Conservation (phyloP, 2,329 filamentous ascomycete species). For the Didymella exigua region DNA sequence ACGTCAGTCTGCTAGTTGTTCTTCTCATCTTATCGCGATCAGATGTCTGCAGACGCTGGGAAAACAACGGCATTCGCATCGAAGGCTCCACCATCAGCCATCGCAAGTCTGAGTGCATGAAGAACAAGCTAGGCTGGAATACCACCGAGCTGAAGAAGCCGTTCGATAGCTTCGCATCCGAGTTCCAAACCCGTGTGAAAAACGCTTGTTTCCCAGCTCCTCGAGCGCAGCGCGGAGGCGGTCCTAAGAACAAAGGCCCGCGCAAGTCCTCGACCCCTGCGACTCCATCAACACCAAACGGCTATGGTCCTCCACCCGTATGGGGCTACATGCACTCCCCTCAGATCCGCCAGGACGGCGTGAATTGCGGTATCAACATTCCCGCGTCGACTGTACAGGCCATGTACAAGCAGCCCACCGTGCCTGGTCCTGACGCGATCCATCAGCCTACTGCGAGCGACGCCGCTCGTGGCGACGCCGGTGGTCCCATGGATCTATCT, state of each 20-base stretch:
- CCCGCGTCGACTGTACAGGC: conserved; percentile 20
- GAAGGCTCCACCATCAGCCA: conserved; percentile 48
- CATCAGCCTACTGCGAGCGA: not conserved
- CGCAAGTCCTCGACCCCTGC: conserved; percentile 31
- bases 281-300: conserved; percentile 23
- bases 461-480: conserved; percentile 5
- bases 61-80: conserved; percentile 46
- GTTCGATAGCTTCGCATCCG: conserved; percentile 43
- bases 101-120: conserved; percentile 47
- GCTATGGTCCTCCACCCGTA: conserved; percentile 20
- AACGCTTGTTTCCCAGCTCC: conserved; percentile 41
- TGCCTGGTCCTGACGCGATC: not conserved
- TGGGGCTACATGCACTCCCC: conserved; percentile 32
- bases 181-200: conserved; percentile 46
- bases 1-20: conserved; percentile 44
- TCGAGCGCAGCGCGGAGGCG: conserved; percentile 28
- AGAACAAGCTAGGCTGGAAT: conserved; percentile 46
- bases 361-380: conserved; percentile 31
- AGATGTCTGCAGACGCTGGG: conserved; percentile 44
- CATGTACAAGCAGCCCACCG: conserved; percentile 19
- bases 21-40: conserved; percentile 45
- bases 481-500: conserved; percentile 31
- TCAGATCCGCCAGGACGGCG: conserved; percentile 21
- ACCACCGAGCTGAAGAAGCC: conserved; percentile 42
- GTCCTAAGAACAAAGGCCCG: conserved; percentile 19